Evolutionary conservation across 352 stramenopile genomes (phyloP).

Genomic region (Blastocystis sp.): DNA sequence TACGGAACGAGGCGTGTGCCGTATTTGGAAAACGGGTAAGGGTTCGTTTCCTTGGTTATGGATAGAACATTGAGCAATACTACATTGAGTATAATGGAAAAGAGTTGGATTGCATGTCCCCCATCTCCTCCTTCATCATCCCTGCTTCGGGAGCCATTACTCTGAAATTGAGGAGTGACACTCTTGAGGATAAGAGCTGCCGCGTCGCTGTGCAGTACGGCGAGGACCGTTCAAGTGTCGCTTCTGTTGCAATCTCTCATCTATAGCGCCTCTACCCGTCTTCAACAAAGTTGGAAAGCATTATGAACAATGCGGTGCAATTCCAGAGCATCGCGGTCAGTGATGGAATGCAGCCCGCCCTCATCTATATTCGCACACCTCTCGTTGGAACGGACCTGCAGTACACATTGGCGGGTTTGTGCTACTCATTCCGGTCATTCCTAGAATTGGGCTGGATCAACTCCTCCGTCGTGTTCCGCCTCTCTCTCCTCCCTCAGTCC

Average conservation of each 20-base stretch:
- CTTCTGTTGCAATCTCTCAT: no score
- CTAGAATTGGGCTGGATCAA: constrained; percentile 7
- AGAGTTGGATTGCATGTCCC: neutral
- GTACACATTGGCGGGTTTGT: neutral
- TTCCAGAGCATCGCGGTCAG: neutral
- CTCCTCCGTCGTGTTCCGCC: constrained; percentile 2
- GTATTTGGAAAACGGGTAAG: constrained; percentile 23
- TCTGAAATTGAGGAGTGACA: neutral
- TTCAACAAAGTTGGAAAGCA: neutral
- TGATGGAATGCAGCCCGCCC: neutral
- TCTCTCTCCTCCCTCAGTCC: neutral
- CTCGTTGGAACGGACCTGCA: neutral
- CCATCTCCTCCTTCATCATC: constrained; percentile 2
- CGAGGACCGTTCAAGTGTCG: neutral
- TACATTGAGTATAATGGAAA: constrained; percentile 34
- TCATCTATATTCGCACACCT: constrained; percentile 6
- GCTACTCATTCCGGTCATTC: neutral
- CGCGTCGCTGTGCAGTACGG: constrained; percentile 14
- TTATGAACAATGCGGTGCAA: neutral
- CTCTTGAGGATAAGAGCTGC: neutral
- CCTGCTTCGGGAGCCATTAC: neutral
- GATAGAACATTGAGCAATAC: neutral
- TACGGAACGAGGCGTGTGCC: neutral
- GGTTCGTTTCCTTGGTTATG: neutral
- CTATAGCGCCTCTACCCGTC: neutral